Conservation (phyloP, 176 grass and related monocot genomes). For the Juncus inflexus region DNA sequence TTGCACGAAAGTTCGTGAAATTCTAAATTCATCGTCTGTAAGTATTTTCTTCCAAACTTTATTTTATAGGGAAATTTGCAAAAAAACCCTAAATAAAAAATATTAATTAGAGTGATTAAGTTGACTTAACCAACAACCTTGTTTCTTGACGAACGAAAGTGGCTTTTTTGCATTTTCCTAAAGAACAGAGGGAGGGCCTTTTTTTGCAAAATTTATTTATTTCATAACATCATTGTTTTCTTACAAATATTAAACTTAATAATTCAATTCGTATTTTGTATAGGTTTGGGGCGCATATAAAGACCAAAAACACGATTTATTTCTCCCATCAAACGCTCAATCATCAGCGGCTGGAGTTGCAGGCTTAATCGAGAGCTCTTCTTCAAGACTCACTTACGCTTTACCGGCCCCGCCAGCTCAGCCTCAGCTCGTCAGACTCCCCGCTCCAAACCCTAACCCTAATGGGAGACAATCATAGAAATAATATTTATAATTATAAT, state of each 20-base stretch:
- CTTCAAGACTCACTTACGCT: slow-evolving; percentile 74
- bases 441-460: slow-evolving; percentile 49
- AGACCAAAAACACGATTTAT: slow-evolving; percentile 95
- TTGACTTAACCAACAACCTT: too few relatives aligned
- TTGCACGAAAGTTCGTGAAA: slow-evolving; percentile 90
- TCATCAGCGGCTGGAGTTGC: slow-evolving; percentile 88
- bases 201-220: too few relatives aligned
- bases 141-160: too few relatives aligned
- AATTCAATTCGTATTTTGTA: background rate
- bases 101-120: too few relatives aligned
- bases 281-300: slow-evolving; percentile 98
- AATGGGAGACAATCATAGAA: slow-evolving; percentile 46
- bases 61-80: background rate
- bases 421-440: slow-evolving; percentile 50
- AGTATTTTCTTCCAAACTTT: slow-evolving; percentile 22
- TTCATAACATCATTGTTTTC: too few relatives aligned
- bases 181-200: too few relatives aligned
- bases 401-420: slow-evolving; percentile 74
- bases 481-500: slow-evolving; percentile 11
- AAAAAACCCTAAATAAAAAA: too few relatives aligned
- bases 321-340: slow-evolving; percentile 94
- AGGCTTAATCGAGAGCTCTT: slow-evolving; percentile 90
- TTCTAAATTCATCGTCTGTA: slow-evolving; percentile 84
- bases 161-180: too few relatives aligned
- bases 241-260: background rate